Conservation (phyloP, 345 rosid genomes). For the Citrus medica region DNA sequence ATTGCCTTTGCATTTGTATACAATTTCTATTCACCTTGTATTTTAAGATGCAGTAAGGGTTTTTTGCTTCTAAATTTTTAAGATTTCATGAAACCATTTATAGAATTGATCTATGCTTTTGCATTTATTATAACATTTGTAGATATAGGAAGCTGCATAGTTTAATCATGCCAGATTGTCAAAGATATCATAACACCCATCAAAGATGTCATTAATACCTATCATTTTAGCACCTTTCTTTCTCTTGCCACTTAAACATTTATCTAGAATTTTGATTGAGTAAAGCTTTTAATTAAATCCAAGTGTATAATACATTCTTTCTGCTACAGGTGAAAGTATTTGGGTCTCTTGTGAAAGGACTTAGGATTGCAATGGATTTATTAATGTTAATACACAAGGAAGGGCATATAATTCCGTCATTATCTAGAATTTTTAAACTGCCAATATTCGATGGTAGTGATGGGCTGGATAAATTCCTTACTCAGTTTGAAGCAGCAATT, state of each 20-base stretch:
- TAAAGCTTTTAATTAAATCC: neutral
- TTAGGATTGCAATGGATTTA: constrained; percentile 70
- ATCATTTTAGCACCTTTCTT: neutral
- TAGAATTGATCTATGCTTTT: neutral
- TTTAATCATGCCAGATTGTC: neutral
- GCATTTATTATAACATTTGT: neutral
- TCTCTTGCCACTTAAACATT: neutral
- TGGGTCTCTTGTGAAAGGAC: constrained; percentile 82
- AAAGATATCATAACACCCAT: neutral
- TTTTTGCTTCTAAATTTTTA: neutral
- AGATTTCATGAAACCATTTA: neutral
- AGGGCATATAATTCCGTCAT: constrained; percentile 31
- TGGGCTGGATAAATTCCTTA: constrained; percentile 61
- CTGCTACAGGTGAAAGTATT: constrained; percentile 71
- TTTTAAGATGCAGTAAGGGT: neutral
- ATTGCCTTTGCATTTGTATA: neutral
- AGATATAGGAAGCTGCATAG: neutral
- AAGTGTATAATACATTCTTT: neutral
- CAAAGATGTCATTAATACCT: neutral
- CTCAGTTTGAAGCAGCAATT: constrained; percentile 87
- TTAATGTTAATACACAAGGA: constrained; percentile 54
- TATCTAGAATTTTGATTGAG: neutral
- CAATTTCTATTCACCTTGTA: neutral
- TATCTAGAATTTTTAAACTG: constrained; percentile 52
- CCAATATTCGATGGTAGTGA: constrained; percentile 50